These are phyloP conservation scores for Calocybe cyanea DNA, from an alignment of 768 basidiomycete species.

Conservation along the genomic window DNA sequence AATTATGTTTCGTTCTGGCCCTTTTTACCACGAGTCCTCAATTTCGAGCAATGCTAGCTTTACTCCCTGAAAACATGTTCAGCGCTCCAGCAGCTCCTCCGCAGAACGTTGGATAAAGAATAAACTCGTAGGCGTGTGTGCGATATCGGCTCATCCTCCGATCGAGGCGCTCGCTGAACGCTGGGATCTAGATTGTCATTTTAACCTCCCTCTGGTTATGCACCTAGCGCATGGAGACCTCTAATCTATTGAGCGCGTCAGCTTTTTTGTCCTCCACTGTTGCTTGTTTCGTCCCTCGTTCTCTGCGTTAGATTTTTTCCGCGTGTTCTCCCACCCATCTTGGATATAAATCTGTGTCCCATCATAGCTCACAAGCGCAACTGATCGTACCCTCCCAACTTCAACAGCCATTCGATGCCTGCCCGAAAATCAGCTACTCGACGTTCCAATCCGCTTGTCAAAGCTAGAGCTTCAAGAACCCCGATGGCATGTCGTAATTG, in stretches of 20 bases:
- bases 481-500: conserved; percentile 54
- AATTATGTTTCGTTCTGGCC: no score
- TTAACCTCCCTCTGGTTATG: background rate
- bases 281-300: background rate
- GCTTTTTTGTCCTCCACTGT: background rate
- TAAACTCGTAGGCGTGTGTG: background rate
- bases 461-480: conserved; percentile 30
- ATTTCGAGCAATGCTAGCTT: no score
- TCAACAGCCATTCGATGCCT: conserved; percentile 1
- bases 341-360: background rate
- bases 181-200: no score
- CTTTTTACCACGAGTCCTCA: no score
- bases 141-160: background rate
- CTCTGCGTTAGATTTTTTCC: background rate
- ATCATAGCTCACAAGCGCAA: background rate
- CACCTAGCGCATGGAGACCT: background rate
- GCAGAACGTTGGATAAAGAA: no score
- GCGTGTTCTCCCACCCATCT: conserved; percentile 6
- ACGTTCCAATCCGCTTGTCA: conserved; percentile 4
- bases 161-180: no score
- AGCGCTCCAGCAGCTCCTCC: no score
- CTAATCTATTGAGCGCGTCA: background rate
- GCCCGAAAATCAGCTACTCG: background rate
- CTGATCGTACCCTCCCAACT: background rate
- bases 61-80: no score